phyloP scores from a whole-genome alignment of 139 green algal genomes.

The Chlorella sp. region DNA sequence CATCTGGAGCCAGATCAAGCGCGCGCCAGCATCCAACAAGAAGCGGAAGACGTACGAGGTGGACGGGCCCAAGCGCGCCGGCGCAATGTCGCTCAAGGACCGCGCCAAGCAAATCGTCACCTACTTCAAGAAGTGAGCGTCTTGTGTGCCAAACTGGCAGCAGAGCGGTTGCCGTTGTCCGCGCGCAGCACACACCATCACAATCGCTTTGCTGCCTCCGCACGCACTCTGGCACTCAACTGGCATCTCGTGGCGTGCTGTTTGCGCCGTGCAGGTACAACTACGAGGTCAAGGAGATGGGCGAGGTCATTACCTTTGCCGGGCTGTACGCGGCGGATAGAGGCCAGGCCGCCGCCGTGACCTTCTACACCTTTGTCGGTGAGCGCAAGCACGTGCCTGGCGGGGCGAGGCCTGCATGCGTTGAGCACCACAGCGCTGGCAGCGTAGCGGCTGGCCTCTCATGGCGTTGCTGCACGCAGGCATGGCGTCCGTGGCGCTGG shows the following conservation, averaged over 20 bases:
- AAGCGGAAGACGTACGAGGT: slow-evolving; percentile 76
- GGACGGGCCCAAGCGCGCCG: slow-evolving; percentile 42
- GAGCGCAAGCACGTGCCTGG: too few species aligned
- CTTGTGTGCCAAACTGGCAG: too few species aligned
- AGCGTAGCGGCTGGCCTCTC: too few species aligned
- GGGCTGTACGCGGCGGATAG: slow-evolving; percentile 69
- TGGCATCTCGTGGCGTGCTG: background rate
- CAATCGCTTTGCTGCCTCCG: too few species aligned
- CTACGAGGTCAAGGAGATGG: slow-evolving; percentile 72
- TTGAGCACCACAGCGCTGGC: too few species aligned
- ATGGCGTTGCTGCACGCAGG: slow-evolving; percentile 27
- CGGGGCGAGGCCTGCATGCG: too few species aligned
- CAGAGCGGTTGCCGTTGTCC: too few species aligned
- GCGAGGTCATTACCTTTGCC: slow-evolving; percentile 85
- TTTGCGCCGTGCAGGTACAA: slow-evolving; percentile 44
- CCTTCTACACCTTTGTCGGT: slow-evolving; percentile 80
- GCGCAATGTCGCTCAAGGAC: slow-evolving; percentile 54
- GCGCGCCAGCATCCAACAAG: slow-evolving; percentile 69
- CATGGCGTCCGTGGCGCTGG: slow-evolving; percentile 69
- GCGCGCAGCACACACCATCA: too few species aligned
- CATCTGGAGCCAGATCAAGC: slow-evolving; percentile 88
- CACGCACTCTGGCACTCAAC: too few species aligned
- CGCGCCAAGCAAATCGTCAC: slow-evolving; percentile 56
- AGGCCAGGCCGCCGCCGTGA: slow-evolving; percentile 74
- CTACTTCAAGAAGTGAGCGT: slow-evolving; percentile 67